These are phyloP conservation scores for Paraleonurus japonicus DNA, from an alignment of 257 asterid species.

Conservation along the genomic window DNA sequence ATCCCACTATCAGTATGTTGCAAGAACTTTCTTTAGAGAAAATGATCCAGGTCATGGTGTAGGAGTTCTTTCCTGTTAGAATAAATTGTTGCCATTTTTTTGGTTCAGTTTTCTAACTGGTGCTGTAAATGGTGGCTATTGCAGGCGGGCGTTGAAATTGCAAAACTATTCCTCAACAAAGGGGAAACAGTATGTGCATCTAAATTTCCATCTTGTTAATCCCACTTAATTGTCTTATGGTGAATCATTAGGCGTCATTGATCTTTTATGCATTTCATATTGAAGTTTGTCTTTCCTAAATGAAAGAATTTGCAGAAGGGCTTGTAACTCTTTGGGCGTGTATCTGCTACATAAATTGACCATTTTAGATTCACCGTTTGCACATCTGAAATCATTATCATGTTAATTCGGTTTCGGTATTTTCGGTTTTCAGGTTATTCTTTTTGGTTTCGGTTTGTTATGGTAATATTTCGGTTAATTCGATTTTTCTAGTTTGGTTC, in stretches of 20 bases:
- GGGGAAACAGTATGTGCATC: constrained; percentile 77
- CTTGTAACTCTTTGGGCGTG: neutral
- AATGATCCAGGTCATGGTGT: neutral
- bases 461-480: too few species aligned
- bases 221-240: neutral
- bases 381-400: neutral
- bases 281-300: constrained; percentile 5
- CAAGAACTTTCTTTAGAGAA: neutral
- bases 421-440: too few species aligned
- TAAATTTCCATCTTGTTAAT: constrained; percentile 8
- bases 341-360: neutral
- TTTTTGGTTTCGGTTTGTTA: too few species aligned
- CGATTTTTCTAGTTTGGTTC: too few species aligned
- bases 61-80: neutral
- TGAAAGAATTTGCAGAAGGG: neutral
- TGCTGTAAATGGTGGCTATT: constrained; percentile 37
- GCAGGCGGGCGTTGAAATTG: constrained; percentile 98
- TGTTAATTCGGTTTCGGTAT: too few species aligned
- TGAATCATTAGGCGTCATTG: neutral
- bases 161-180: constrained; percentile 82
- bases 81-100: neutral
- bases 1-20: neutral
- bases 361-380: neutral
- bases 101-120: constrained; percentile 18
- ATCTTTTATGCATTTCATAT: neutral